Evolutionary conservation across 163 green algal species (phyloP).

Genomic region (Scenedesmus sp.): DNA sequence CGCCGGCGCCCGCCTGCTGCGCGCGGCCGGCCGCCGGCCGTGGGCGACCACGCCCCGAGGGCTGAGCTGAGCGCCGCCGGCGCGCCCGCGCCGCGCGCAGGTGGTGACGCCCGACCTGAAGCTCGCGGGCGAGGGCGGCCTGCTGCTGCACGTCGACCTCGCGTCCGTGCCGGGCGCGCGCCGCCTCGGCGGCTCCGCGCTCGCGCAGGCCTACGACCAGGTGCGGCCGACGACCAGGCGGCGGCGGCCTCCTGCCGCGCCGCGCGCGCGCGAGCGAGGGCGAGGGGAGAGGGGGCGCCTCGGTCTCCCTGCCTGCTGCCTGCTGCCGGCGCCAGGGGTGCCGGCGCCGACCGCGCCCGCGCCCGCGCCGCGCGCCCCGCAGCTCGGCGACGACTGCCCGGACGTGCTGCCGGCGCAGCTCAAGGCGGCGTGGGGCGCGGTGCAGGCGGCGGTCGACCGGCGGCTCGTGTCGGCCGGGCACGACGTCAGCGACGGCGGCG

Average conservation of each 20-base stretch:
- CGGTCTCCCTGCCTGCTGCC: no score
- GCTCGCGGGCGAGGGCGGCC: slow-evolving; percentile 63
- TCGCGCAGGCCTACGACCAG: slow-evolving; percentile 90
- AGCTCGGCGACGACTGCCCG: slow-evolving; percentile 83
- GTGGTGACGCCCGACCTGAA: slow-evolving; percentile 96
- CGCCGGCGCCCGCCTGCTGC: not conserved
- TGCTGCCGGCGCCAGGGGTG: not conserved
- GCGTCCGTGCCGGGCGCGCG: slow-evolving; percentile 53
- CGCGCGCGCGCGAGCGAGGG: slow-evolving; percentile 53
- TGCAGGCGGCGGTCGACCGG: slow-evolving; percentile 70
- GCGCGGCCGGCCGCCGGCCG: no score
- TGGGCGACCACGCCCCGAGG: no score
- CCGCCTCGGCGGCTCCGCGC: slow-evolving; percentile 89
- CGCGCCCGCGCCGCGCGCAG: slow-evolving; percentile 15
- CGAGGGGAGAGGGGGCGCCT: no score
- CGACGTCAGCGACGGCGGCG: slow-evolving; percentile 96
- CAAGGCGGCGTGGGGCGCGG: slow-evolving; percentile 35
- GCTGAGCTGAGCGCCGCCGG: no score
- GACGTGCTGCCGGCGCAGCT: slow-evolving; percentile 68
- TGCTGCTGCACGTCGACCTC: slow-evolving; percentile 95
- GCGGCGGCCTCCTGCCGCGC: no score
- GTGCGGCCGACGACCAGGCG: no score
- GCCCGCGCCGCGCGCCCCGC: slow-evolving; percentile 40
- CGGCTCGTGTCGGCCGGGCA: slow-evolving; percentile 87
- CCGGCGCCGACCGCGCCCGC: no score